These are phyloP conservation scores for Fusarium sp. DNA, from an alignment of 2,329 filamentous ascomycete genomes.

Conservation along the genomic window DNA sequence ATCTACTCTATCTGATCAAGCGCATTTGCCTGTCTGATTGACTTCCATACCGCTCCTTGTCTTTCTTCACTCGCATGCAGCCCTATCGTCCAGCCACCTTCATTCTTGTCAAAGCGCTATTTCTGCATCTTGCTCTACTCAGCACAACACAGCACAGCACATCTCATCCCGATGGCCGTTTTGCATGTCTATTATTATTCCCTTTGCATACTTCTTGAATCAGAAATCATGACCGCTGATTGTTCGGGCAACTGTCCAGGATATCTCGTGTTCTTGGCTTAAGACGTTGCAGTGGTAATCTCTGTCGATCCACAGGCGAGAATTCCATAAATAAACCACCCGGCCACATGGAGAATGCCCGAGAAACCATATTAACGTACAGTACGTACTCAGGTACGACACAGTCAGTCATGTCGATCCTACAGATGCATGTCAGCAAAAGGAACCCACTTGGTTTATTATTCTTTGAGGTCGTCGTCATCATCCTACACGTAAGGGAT, in stretches of 20 bases:
- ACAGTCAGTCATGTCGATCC: constrained; percentile 1
- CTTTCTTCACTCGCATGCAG: constrained; percentile 30
- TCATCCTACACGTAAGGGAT: constrained; percentile 3
- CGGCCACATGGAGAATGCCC: constrained; percentile 12
- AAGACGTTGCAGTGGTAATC: constrained; percentile 37
- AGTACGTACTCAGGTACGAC: constrained; percentile 6
- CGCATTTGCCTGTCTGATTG: not conserved
- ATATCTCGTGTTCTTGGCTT: constrained; percentile 22
- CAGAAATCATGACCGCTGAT: constrained; percentile 3
- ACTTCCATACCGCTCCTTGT: constrained; percentile 6
- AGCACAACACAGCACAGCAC: constrained; percentile 5
- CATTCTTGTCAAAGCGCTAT: not conserved
- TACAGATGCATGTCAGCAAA: constrained; percentile 23
- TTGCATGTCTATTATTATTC: constrained; percentile 15
- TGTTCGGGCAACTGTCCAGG: constrained; percentile 1
- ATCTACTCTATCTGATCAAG: constrained; percentile 12
- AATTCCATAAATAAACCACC: constrained; percentile 42
- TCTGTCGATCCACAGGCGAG: constrained; percentile 31
- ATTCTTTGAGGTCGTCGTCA: constrained; percentile 30
- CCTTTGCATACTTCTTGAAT: not conserved
- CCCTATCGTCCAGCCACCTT: constrained; percentile 30
- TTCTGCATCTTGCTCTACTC: constrained; percentile 1
- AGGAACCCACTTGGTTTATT: constrained; percentile 15
- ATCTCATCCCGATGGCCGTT: not conserved
- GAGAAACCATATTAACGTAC: not conserved